Conservation (phyloP, 179 eudicot genomes). For the Amaranthus tricolor region DNA sequence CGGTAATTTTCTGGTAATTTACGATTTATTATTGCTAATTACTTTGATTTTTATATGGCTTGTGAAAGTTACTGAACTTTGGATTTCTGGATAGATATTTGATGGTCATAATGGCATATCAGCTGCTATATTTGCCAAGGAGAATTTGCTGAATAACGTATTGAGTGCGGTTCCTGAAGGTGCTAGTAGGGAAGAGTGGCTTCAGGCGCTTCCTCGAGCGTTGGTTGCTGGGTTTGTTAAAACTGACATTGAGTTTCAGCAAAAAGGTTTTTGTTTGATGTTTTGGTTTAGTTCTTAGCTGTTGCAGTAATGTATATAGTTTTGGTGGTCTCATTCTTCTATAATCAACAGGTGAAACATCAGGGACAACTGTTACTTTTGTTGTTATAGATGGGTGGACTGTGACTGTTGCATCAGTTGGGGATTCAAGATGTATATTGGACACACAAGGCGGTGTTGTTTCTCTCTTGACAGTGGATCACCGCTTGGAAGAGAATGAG, state of each 20-base stretch:
- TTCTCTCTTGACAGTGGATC: conserved; percentile 74
- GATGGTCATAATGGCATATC: conserved; percentile 88
- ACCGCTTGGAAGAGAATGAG: conserved; percentile 71
- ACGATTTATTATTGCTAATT: conserved; percentile 13
- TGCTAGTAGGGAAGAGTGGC: conserved; percentile 70
- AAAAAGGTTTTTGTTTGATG: conserved; percentile 44
- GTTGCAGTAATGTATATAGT: background rate
- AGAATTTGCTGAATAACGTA: conserved; percentile 60
- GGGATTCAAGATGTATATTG: conserved; percentile 83
- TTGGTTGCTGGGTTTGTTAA: conserved; percentile 82
- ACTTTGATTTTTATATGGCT: conserved; percentile 15
- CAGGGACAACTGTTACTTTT: conserved; percentile 79
- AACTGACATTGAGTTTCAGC: conserved; percentile 82
- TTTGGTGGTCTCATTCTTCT: conserved; percentile 1
- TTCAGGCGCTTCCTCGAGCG: conserved; percentile 72
- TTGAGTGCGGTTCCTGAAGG: conserved; percentile 66
- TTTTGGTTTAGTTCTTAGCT: background rate
- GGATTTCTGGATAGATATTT: conserved; percentile 47
- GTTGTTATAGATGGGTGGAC: conserved; percentile 88
- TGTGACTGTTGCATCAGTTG: conserved; percentile 83
- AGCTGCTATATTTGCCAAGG: conserved; percentile 73
- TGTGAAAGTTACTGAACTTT: conserved; percentile 14
- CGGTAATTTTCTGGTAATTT: conserved; percentile 38
- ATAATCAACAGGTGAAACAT: conserved; percentile 56
- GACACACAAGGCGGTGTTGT: conserved; percentile 78